Conservation (phyloP, 2,329 filamentous ascomycete genomes). For the Penicillium oxalicum region DNA sequence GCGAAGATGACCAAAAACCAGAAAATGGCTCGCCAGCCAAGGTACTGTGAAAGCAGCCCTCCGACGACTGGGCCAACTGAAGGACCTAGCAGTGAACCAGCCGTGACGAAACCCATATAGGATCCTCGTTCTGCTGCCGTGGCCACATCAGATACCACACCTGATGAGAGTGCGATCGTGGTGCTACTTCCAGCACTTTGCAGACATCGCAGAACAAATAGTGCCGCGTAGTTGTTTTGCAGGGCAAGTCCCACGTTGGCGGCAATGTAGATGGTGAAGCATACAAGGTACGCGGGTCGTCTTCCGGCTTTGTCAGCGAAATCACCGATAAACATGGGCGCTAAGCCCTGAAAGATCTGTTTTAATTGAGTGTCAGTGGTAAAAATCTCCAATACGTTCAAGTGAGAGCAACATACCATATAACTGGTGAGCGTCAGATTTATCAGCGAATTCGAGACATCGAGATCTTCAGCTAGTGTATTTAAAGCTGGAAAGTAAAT, state of each 20-base stretch:
- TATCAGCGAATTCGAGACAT: slow-evolving; percentile 22
- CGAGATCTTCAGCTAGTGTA: slow-evolving; percentile 27
- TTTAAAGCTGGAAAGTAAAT: slow-evolving; percentile 42
- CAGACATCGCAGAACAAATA: slow-evolving; percentile 36
- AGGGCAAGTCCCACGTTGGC: slow-evolving; percentile 38
- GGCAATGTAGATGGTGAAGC: slow-evolving; percentile 46
- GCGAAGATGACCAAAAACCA: slow-evolving; percentile 48
- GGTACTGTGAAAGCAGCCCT: slow-evolving; percentile 30
- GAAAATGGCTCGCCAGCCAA: slow-evolving; percentile 39
- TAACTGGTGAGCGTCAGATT: slow-evolving; percentile 25
- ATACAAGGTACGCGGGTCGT: slow-evolving; percentile 47
- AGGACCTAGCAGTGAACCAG: slow-evolving; percentile 30
- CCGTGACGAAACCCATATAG: slow-evolving; percentile 38
- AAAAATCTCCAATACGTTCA: neutral
- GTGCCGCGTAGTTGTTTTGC: slow-evolving; percentile 33
- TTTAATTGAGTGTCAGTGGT: slow-evolving; percentile 5
- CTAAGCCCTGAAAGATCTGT: slow-evolving; percentile 49
- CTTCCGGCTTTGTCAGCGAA: slow-evolving; percentile 48
- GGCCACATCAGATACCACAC: slow-evolving; percentile 37
- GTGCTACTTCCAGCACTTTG: slow-evolving; percentile 39
- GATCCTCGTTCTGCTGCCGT: slow-evolving; percentile 35
- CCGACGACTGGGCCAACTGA: slow-evolving; percentile 34
- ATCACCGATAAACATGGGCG: slow-evolving; percentile 48
- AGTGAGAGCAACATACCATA: slow-evolving; percentile 12
- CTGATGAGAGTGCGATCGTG: slow-evolving; percentile 38